Base-by-base conservation (phyloP, 2,329 filamentous ascomycete genomes). In the Corinectria fuckeliana region DNA sequence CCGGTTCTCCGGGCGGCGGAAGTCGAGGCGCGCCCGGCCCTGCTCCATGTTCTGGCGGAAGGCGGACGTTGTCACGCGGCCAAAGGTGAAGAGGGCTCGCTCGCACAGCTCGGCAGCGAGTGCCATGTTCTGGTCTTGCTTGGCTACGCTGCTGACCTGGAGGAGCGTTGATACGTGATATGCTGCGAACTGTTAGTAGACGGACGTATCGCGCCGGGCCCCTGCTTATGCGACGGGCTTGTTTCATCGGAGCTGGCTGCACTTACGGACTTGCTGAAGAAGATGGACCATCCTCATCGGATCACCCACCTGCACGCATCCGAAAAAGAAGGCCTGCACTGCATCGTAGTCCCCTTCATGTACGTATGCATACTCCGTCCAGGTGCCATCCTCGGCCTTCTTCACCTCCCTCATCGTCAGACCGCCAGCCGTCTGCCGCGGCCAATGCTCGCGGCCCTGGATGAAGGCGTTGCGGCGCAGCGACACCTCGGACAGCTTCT, bases 161-260 rank as follows among this genome's bases (percentile, higher is more conserved):
- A 98, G 87, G n/a, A 98, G 84, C 2, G 92, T 93, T 1, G 92
- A 95, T 66, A 98, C 90, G 73, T 98, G 93, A 74, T 97, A 98
- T 3, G 94, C 84, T 86, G 59, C 51, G 13, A 8, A 8, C 13
- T 36, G 45, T 60, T 16, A 60, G 62, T 32, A 49, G 16, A 26
- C 20, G 9, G 16, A 26, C 20, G 9, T 5, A 25, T 11, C 14
- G 18, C 11, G 13, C 25, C 8, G 26, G 14, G 10, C 18, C 20
- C 20, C 23, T 7, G 2, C 10, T 3, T 18, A 18, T 30, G 8
- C 11, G 4, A 10, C 5, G 34, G 23, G 26, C 4, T n/a, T 18
- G 42, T 28, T 38, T 50, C 16, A 18, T 32, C 26, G 4, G 16
- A 36, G 13, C 14, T 14, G 11, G 9, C 39, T 36, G 20, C 26